Percentiles rank a stretch among this genome's conserved stretches.
phyloP scores from a whole-genome alignment of 1,284 basidiomycete species.

The Ustilago shanxiensis region DNA sequence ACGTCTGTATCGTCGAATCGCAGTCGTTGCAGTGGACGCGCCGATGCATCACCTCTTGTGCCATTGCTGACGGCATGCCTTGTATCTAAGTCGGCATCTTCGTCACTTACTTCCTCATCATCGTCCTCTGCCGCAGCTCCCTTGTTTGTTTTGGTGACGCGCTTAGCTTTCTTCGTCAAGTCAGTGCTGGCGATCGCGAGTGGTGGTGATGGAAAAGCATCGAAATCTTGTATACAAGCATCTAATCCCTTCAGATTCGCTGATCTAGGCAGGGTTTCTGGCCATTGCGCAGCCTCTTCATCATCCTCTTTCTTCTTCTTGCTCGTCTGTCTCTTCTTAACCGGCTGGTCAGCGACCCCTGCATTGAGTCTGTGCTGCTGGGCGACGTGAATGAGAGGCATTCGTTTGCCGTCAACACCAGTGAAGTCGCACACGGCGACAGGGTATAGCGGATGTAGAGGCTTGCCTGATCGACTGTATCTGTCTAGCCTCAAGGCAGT shows the following conservation, averaged over 20 bases:
- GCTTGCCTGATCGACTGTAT: slow-evolving; percentile 42
- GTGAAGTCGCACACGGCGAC: slow-evolving; percentile 57
- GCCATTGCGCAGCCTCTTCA: slow-evolving; percentile 21
- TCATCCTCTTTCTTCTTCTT: slow-evolving; percentile 16
- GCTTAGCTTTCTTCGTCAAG: slow-evolving; percentile 38
- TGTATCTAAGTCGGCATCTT: not conserved
- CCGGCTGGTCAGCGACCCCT: slow-evolving; percentile 27
- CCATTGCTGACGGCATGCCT: not conserved
- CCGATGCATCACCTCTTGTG: not conserved
- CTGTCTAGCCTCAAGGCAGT: not conserved
- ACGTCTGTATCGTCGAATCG: slow-evolving; percentile 34
- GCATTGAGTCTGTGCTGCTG: slow-evolving; percentile 28
- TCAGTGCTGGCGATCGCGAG: slow-evolving; percentile 17
- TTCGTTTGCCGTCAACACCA: slow-evolving; percentile 57
- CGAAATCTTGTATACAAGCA: slow-evolving; percentile 45
- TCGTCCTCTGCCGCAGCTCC: slow-evolving; percentile 16
- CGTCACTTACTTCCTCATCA: slow-evolving; percentile 7
- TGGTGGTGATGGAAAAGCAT: slow-evolving; percentile 17
- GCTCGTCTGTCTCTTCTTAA: slow-evolving; percentile 31
- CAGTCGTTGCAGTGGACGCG: slow-evolving; percentile 17
- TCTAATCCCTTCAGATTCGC: slow-evolving; percentile 45
- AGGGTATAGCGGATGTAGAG: slow-evolving; percentile 44
- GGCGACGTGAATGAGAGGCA: slow-evolving; percentile 17
- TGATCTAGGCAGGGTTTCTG: slow-evolving; percentile 27
- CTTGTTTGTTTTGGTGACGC: slow-evolving; percentile 22